These are phyloP conservation scores for Pisolithus marmoratus DNA, from an alignment of 768 basidiomycete species.

Conservation along the genomic window DNA sequence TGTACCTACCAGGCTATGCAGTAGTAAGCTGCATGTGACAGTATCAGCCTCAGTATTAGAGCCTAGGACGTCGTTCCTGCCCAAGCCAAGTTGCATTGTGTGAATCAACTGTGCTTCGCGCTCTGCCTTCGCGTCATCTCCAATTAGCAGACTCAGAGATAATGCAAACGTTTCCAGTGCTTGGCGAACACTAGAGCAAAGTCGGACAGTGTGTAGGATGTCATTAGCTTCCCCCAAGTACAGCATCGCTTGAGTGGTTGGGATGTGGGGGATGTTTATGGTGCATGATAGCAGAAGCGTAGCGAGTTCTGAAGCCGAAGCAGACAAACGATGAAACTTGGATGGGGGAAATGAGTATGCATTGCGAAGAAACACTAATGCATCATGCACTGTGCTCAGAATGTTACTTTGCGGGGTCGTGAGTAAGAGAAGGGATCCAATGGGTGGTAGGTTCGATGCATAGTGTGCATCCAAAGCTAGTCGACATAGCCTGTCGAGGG, in stretches of 20 bases:
- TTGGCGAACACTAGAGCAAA: constrained; percentile 48
- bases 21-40: constrained; percentile 53
- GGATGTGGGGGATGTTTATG: constrained; percentile 55
- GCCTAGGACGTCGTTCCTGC: constrained; percentile 52
- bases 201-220: constrained; percentile 46
- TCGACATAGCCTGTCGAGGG: constrained; percentile 65
- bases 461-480: constrained; percentile 62
- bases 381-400: constrained; percentile 55
- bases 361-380: constrained; percentile 51
- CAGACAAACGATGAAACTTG: constrained; percentile 48
- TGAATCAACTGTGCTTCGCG: constrained; percentile 71
- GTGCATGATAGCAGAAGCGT: constrained; percentile 57
- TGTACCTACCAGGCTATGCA: constrained; percentile 54
- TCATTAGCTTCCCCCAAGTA: constrained; percentile 46
- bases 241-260: constrained; percentile 53
- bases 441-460: constrained; percentile 44
- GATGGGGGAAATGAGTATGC: constrained; percentile 48
- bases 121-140: constrained; percentile 66
- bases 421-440: constrained; percentile 51
- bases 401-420: constrained; percentile 44
- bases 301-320: constrained; percentile 60
- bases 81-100: constrained; percentile 49
- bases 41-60: constrained; percentile 61
- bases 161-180: constrained; percentile 55
- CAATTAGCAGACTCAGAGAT: constrained; percentile 54